Percentiles rank a stretch among this genome's conserved stretches.
phyloP scores from a whole-genome alignment of 306 rosid species.

The Sechiopsis laciniata region DNA sequence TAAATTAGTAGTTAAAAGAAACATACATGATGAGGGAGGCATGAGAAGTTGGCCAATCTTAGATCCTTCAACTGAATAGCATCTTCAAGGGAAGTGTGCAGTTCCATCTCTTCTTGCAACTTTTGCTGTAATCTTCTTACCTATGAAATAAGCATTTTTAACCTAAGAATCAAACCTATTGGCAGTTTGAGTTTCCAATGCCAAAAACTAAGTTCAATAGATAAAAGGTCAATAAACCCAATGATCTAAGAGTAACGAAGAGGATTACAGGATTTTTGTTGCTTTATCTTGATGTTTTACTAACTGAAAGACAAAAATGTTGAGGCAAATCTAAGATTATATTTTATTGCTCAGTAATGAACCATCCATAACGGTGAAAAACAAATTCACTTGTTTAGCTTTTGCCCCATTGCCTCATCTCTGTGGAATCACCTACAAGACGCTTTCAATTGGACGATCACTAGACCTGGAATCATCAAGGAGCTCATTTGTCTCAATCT shows the following conservation, averaged over 20 bases:
- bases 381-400: too few species aligned
- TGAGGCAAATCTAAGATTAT: not conserved
- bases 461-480: too few species aligned
- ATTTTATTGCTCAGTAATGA: not conserved
- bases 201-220: not conserved
- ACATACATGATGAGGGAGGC: conserved; percentile 51
- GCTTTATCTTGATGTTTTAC: not conserved
- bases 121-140: conserved; percentile 45
- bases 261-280: not conserved
- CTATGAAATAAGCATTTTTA: conserved; percentile 29
- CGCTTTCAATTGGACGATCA: too few species aligned
- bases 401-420: too few species aligned
- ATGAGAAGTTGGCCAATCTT: conserved; percentile 30
- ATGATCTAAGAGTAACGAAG: not conserved
- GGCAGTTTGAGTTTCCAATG: not conserved
- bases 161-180: conserved; percentile 22
- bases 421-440: too few species aligned
- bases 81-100: conserved; percentile 47
- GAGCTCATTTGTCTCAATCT: too few species aligned
- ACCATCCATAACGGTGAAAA: not conserved
- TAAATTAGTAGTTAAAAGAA: conserved; percentile 6
- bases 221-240: not conserved
- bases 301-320: not conserved
- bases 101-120: conserved; percentile 52
- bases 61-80: conserved; percentile 38